These are phyloP conservation scores for Hypsizygus ulmarius DNA, from an alignment of 1,284 basidiomycete species.

Conservation along the genomic window DNA sequence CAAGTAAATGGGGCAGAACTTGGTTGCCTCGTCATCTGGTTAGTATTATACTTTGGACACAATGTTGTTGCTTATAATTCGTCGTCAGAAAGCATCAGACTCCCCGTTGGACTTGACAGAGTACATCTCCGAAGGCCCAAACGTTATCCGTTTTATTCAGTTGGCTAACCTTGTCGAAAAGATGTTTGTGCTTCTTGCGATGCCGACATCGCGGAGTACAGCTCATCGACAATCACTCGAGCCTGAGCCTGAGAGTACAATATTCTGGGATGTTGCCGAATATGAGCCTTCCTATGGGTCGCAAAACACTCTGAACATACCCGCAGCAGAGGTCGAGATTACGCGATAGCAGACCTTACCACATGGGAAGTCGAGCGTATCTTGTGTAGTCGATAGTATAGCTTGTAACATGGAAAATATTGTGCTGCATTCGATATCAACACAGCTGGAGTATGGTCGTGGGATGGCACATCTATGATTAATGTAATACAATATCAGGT, in stretches of 20 bases:
- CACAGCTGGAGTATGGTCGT: not conserved
- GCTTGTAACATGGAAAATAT: no score
- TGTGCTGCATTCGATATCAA: no score
- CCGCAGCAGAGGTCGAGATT: slow-evolving; percentile 11
- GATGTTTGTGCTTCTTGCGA: slow-evolving; percentile 42
- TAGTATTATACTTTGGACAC: slow-evolving; percentile 10
- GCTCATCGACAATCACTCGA: not conserved
- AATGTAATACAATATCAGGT: not conserved
- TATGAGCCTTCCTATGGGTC: slow-evolving; percentile 1
- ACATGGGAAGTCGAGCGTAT: no score
- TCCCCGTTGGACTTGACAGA: slow-evolving; percentile 38
- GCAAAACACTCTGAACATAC: slow-evolving; percentile 1
- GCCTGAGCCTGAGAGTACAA: not conserved
- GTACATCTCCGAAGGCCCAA: slow-evolving; percentile 38
- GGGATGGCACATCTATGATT: not conserved
- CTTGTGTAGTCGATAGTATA: no score
- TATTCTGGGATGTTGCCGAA: slow-evolving; percentile 9
- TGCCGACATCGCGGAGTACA: not conserved
- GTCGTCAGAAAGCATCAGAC: slow-evolving; percentile 16
- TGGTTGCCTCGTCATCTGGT: slow-evolving; percentile 41
- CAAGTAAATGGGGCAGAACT: slow-evolving; percentile 24
- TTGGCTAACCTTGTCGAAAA: slow-evolving; percentile 38
- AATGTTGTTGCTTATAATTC: not conserved
- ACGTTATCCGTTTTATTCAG: slow-evolving; percentile 46
- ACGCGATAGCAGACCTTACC: not conserved